A percentile compares a stretch with the other conserved stretches of the same genome.
These are phyloP conservation scores for Podaxis sp. DNA, from an alignment of 768 basidiomycete species.

Conservation along the genomic window DNA sequence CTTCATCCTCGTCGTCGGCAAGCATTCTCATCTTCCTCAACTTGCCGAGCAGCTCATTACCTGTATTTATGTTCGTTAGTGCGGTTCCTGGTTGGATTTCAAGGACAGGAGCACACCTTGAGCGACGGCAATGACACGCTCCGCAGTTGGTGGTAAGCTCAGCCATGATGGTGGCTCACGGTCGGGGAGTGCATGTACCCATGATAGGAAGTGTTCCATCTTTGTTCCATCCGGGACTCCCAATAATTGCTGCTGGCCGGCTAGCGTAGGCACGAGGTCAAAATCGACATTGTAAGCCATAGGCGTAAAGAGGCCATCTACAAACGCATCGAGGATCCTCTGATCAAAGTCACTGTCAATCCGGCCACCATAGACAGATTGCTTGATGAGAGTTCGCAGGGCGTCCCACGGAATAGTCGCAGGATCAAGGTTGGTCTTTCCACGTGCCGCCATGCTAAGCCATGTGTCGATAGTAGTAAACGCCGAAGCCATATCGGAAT, in stretches of 20 bases:
- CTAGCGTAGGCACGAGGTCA: conserved; percentile 70
- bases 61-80: conserved; percentile 37
- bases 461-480: conserved; percentile 91
- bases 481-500: conserved; percentile 94
- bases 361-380: conserved; percentile 93
- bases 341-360: conserved; percentile 97
- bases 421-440: conserved; percentile 90
- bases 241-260: conserved; percentile 52
- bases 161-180: conserved; percentile 95
- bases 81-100: not conserved
- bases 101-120: conserved; percentile 61
- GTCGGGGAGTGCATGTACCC: conserved; percentile 89
- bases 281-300: conserved; percentile 93
- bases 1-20: conserved; percentile 86
- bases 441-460: conserved; percentile 79
- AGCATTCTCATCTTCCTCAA: conserved; percentile 92
- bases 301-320: conserved; percentile 86
- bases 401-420: conserved; percentile 94
- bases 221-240: conserved; percentile 89
- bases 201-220: conserved; percentile 85
- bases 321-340: conserved; percentile 87
- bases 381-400: conserved; percentile 88
- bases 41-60: conserved; percentile 79
- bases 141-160: conserved; percentile 89
- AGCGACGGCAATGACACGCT: conserved; percentile 85